Base-by-base conservation (phyloP, 768 basidiomycete species). In the Coprinopsis strossmayeri region DNA sequence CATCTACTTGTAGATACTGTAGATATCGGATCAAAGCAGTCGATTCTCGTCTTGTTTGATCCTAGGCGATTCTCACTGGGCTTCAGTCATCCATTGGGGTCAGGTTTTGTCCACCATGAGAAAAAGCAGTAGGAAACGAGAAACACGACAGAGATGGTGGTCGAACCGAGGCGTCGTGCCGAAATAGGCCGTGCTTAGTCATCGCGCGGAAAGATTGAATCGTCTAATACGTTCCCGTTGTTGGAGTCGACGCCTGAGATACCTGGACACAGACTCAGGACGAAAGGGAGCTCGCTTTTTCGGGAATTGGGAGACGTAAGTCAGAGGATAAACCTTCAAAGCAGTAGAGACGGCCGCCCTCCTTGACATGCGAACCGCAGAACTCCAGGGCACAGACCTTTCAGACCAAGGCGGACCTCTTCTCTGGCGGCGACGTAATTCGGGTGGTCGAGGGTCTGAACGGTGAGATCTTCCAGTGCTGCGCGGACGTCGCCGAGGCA, bases 381-480 rank as follows among this genome's bases (percentile, higher is more conserved):
- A 77, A 51, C 53, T 77, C 5, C 66, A 65, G n/a, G 66, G 62
- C 69, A 0, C 71, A 73, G 44, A 58, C 63, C 7, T 77, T 71
- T 56, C 58, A 76, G 57, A 69, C 67, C 2, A 73, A 67, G 30
- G 61, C 67, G n/a, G 75, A 78, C 43, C 52, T 55, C 0, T 61
- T 72, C 49, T 72, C 77, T 0, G 71, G 69, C 1, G 66, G 69
- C 0, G 76, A 78, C 12, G 67, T 76, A 40, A 57, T 65, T n/a
- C 52, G 46, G 25, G 58, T 59, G 55, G 59, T 72, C 28, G 68
- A 76, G 21, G 58, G 61, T 0, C 56, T 78, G 48, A 79, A 79
- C 52, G 58, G 63, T 23, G 77, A 79, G 55, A 72, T 77, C 21
- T 61, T 75, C 30, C 77, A 79, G 51, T 61, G 63, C 15, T 59